Evolutionary conservation across 2,329 filamentous ascomycete species (phyloP), one percentile per base, ranked within the genome.

Genomic region (Simplicillium aogashimaense): DNA sequence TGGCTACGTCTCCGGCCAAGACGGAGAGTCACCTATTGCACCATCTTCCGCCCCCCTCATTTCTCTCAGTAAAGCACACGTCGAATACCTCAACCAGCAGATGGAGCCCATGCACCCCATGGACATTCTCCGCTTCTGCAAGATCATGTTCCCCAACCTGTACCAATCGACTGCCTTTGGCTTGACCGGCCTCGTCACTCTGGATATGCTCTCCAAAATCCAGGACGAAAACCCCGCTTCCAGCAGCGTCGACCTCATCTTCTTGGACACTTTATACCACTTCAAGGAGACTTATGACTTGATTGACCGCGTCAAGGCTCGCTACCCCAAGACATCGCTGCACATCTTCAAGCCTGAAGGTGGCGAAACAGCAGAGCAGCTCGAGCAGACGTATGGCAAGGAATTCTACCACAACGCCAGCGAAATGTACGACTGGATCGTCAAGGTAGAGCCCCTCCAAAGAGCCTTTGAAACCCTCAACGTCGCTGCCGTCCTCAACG

Each of bases 391-490:
- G 54, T 87, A 95, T 57, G 92, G 92, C 55, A 71, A 81, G 57
- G 77, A 78, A 49, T 69, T 97, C 36, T 98, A 89, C 81, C 84
- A 95, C 59, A 76, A 70, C 28, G 83, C 92, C 48, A 76, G 88
- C 37, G 86, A 95, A 55, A 76, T 90, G 55, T 98, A 98, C 65
- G 92, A 98, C 72, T 97, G 86, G 74, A 73, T 92, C 47, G 92
- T 89, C 66, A 98, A 98, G 71, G 92, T 98, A 37, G 92, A 98
- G 70, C 92, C 92, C 13, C 86, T 89, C 41, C 82, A 95, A 65
- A 81, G 92, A 45, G 87, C 92, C 7, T 97, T 95, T 64, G 71
- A 81, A 14, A 83, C 94, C 47, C 76, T 97, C 43, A 78, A 84
- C 53, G 89, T 97, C 42, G 83, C 84, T 42, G 92, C 92, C 39